A percentile compares a stretch with the other conserved stretches of the same genome.
phyloP scores from a whole-genome alignment of 345 rosid species.

The Fremontodendron californicum region DNA sequence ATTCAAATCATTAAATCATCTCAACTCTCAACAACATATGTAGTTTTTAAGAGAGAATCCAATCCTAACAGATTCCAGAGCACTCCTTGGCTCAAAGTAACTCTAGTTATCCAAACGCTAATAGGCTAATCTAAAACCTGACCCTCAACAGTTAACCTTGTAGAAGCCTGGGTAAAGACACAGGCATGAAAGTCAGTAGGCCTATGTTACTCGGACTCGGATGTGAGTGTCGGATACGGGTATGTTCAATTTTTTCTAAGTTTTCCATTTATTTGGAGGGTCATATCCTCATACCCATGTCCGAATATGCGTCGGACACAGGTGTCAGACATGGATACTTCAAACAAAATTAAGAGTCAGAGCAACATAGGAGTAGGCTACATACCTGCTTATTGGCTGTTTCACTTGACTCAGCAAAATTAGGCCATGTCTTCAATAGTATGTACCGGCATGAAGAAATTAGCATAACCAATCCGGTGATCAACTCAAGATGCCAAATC shows the following conservation, averaged over 20 bases:
- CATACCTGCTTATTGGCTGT: conserved; percentile 77
- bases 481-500: conserved; percentile 78
- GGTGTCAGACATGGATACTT: too few species aligned
- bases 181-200: background rate
- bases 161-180: background rate
- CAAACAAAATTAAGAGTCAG: too few species aligned
- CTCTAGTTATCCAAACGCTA: background rate
- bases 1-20: background rate
- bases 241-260: too few species aligned
- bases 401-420: conserved; percentile 78
- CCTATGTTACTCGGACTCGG: too few species aligned
- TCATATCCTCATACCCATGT: too few species aligned
- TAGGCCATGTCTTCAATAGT: conserved; percentile 72
- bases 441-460: conserved; percentile 67
- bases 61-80: background rate
- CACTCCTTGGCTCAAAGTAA: background rate
- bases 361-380: too few species aligned
- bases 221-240: too few species aligned
- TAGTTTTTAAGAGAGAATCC: background rate
- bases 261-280: too few species aligned
- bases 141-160: background rate
- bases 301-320: too few species aligned
- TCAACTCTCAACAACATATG: background rate
- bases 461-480: conserved; percentile 57
- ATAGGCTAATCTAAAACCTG: background rate